Base-by-base conservation (phyloP, 305 asterid species). In the Fraxinus nigra region DNA sequence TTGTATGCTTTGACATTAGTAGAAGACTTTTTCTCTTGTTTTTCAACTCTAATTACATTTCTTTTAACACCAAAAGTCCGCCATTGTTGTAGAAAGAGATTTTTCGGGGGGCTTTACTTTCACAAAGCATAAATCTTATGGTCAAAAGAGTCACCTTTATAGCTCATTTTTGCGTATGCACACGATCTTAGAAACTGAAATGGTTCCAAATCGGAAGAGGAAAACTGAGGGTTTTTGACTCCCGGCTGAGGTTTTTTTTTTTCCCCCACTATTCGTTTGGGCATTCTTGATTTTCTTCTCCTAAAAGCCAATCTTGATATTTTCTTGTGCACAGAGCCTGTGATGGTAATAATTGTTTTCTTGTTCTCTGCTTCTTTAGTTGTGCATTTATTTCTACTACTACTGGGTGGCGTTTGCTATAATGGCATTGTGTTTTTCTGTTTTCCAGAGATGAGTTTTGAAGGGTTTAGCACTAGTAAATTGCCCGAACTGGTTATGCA, bases 381-480 rank as follows among this genome's bases (percentile, higher is more conserved):
- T 79, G 18, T 85, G 40, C 79, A 33, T 73, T 78, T 78, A 30
- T 10, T 80, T 67, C 46, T 77, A 46, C 34, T 26, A 22, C 28
- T 72, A 72, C 83, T 81, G 75, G 72, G 38, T 69, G 82, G 75
- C 51, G 18, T 37, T 78, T 81, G 82, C 22, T 82, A 83, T 81
- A 80, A 74, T 43, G 74, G 69, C 61, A 67, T 75, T 5, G 33
- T 77, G 78, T 80, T 72, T 54, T 75, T 61, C 74, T 83, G 78
- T 54, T 82, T 74, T 85, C 87, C 93, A 89, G 92, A 89, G 85
- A 93, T 94, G 97, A 93, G 87, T 74, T 86, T 86, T 79, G 94
- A 92, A 88, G 93, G 91, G 84, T 84, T 84, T 89, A 84, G 86
- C 86, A 87, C 85, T 35, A 80, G 93, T 84, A 87, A 86, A 85